These are phyloP conservation scores for Candida koratica DNA, from an alignment of 805 yeast genomes.

Conservation along the genomic window DNA sequence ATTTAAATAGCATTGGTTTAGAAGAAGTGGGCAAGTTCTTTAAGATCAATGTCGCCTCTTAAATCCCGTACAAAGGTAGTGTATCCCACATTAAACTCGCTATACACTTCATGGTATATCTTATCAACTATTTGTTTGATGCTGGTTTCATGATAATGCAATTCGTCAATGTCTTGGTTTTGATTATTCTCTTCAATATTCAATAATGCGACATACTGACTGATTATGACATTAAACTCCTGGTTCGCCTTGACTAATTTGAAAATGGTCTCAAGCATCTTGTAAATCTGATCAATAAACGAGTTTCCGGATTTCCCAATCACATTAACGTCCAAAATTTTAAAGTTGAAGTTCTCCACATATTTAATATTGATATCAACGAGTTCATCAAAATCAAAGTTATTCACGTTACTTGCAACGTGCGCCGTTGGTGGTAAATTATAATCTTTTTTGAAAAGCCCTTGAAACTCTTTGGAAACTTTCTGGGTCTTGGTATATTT, in stretches of 20 bases:
- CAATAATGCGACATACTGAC: constrained; percentile 26
- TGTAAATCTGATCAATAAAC: constrained; percentile 32
- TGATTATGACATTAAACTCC: constrained; percentile 28
- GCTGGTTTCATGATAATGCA: constrained; percentile 22
- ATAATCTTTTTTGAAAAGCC: constrained; percentile 8
- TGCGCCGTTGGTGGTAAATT: constrained; percentile 7
- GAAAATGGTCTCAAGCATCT: constrained; percentile 27
- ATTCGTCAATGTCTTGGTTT: constrained; percentile 24
- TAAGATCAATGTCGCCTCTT: constrained; percentile 48
- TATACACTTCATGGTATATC: constrained; percentile 36
- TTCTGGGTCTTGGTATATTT: constrained; percentile 16
- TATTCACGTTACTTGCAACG: constrained; percentile 7
- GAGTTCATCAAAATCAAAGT: constrained; percentile 44
- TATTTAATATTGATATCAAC: constrained; percentile 31
- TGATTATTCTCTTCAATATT: constrained; percentile 22
- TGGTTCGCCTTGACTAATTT: constrained; percentile 32
- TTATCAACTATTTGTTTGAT: constrained; percentile 38
- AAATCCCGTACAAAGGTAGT: constrained; percentile 49
- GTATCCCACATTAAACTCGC: constrained; percentile 41
- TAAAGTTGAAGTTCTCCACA: constrained; percentile 26
- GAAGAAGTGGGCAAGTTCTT: constrained; percentile 38
- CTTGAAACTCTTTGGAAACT: constrained; percentile 9
- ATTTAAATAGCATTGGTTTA: no score
- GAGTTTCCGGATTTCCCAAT: constrained; percentile 31
- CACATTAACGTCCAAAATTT: constrained; percentile 28